A percentile compares a stretch with the other conserved stretches of the same genome.
phyloP scores from a whole-genome alignment of 768 basidiomycete genomes.

The Lactarius vividus region DNA sequence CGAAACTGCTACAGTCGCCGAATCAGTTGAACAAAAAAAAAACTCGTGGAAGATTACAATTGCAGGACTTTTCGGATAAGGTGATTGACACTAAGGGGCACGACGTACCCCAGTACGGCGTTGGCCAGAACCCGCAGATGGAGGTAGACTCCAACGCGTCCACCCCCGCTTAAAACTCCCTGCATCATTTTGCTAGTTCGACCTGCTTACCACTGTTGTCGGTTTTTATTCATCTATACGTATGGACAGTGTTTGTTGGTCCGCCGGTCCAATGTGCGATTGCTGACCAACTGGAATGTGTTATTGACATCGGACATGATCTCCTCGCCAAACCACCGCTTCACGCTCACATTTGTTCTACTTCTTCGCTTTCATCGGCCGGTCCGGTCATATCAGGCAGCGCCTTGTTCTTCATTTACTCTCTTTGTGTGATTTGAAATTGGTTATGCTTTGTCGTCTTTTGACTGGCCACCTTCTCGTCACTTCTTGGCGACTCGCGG shows the following conservation, averaged over 20 bases:
- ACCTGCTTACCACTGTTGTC: background rate
- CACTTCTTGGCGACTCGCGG: constrained; percentile 10
- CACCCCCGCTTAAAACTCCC: constrained; percentile 44
- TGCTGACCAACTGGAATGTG: background rate
- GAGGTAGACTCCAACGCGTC: constrained; percentile 77
- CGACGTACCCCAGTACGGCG: constrained; percentile 6
- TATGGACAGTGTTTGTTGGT: background rate
- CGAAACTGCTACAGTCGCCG: background rate
- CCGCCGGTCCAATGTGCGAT: constrained; percentile 34
- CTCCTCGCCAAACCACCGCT: background rate
- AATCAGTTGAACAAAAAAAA: background rate
- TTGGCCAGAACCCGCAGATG: constrained; percentile 43
- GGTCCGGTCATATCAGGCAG: constrained; percentile 22
- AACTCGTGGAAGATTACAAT: constrained; percentile 44
- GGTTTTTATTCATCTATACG: constrained; percentile 15
- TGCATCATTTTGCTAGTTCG: background rate
- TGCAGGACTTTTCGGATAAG: constrained; percentile 49
- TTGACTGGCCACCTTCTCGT: constrained; percentile 9
- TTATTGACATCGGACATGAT: background rate
- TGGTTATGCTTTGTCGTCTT: constrained; percentile 11
- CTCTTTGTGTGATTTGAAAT: background rate
- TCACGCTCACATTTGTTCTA: background rate
- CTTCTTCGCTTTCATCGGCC: constrained; percentile 10
- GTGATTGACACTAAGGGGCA: constrained; percentile 38
- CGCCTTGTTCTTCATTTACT: constrained; percentile 3